phyloP scores from a whole-genome alignment of 192 early-diverging fungal genomes.

The Backusella tarrabulga region DNA sequence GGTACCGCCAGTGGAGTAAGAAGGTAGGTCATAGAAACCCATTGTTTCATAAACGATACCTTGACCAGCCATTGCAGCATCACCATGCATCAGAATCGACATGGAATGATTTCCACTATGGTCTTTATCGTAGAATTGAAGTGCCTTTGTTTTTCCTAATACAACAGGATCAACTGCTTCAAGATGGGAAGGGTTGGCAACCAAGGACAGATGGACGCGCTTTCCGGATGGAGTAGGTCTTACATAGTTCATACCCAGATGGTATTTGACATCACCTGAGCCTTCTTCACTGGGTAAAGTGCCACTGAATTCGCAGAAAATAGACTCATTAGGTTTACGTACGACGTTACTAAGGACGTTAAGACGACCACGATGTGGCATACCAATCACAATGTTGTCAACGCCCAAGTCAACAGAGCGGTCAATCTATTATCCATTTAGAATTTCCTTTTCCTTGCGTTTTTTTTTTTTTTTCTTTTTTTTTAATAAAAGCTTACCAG shows the following conservation, averaged over 20 bases:
- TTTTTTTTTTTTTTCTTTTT: neutral
- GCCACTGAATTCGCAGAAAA: conserved; percentile 97
- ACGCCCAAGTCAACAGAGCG: conserved; percentile 91
- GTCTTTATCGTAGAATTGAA: conserved; percentile 93
- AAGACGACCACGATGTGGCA: conserved; percentile 98
- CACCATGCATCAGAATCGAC: conserved; percentile 93
- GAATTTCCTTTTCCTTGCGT: neutral
- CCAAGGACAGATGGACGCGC: conserved; percentile 94
- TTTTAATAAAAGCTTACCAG: conserved; percentile 53
- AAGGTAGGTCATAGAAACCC: conserved; percentile 90
- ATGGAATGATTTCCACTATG: conserved; percentile 77
- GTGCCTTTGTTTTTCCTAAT: conserved; percentile 94
- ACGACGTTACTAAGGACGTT: conserved; percentile 98
- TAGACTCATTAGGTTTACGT: conserved; percentile 96
- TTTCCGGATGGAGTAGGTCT: conserved; percentile 95
- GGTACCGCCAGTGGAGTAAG: conserved; percentile 94
- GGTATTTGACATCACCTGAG: conserved; percentile 95
- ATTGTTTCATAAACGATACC: conserved; percentile 97
- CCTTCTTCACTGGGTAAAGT: conserved; percentile 88
- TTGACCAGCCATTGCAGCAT: conserved; percentile 97
- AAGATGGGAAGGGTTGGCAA: conserved; percentile 97
- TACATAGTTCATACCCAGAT: conserved; percentile 92
- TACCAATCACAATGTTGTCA: conserved; percentile 94
- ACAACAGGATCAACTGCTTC: conserved; percentile 98
- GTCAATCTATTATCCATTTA: conserved; percentile 68